These are phyloP conservation scores for Fusarium phyllophilum DNA, from an alignment of 2,329 filamentous ascomycete genomes.

Conservation along the genomic window DNA sequence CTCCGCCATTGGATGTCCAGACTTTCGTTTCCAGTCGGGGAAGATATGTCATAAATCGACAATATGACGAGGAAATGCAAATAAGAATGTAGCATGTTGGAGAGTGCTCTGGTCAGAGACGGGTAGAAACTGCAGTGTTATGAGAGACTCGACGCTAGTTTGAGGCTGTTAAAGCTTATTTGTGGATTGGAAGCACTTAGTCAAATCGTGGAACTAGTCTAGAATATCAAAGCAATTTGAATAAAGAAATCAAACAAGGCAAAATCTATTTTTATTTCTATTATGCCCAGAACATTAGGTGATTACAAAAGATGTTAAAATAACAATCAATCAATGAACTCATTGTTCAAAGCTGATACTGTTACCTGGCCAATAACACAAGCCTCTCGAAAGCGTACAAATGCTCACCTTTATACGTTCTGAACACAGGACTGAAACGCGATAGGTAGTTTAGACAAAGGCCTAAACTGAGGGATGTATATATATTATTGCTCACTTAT, in stretches of 20 bases:
- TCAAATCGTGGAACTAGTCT: too few relatives aligned
- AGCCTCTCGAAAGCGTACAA: accelerated
- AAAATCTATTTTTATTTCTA: background rate
- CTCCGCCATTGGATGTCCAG: accelerated
- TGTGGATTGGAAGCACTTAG: background rate
- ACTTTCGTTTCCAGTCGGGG: background rate
- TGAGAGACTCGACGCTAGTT: background rate
- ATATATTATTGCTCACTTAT: accelerated
- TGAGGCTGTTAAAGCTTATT: background rate
- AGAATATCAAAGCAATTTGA: too few relatives aligned
- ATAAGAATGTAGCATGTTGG: background rate
- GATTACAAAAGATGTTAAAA: accelerated
- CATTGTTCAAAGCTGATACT: background rate
- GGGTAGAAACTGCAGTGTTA: too few relatives aligned
- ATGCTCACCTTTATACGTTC: accelerated
- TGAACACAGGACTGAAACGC: accelerated
- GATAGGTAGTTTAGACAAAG: accelerated
- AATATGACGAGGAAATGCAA: too few relatives aligned
- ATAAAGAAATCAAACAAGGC: background rate
- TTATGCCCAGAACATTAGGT: accelerated
- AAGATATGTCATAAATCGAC: background rate
- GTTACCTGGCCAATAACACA: background rate
- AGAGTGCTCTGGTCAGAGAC: background rate
- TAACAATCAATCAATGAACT: too few relatives aligned
- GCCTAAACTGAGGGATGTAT: background rate